Conservation (phyloP, 805 yeast genomes). For the Candida ascalaphidarum region DNA sequence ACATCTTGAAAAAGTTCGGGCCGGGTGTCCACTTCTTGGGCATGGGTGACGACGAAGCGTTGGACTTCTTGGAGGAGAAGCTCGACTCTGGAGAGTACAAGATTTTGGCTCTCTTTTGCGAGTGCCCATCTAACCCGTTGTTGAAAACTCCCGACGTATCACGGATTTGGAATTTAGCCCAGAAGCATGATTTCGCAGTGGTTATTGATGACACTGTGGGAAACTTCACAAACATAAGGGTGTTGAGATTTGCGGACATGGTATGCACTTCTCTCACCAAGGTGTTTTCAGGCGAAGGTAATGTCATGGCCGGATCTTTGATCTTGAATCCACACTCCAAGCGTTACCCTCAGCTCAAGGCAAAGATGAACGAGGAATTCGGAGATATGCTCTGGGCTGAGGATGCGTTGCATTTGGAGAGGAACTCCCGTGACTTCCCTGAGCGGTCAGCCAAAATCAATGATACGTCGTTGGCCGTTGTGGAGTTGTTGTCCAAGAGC, state of each 20-base stretch:
- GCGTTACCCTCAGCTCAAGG: slow-evolving; percentile 41
- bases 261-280: slow-evolving; percentile 84
- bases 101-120: slow-evolving; percentile 77
- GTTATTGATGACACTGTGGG: slow-evolving; percentile 95
- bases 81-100: slow-evolving; percentile 48
- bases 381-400: slow-evolving; percentile 84
- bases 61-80: slow-evolving; percentile 54
- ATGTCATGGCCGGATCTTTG: slow-evolving; percentile 90
- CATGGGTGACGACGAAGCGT: slow-evolving; percentile 63
- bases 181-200: slow-evolving; percentile 63
- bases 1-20: slow-evolving; percentile 82
- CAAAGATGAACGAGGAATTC: slow-evolving; percentile 42
- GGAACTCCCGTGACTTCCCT: slow-evolving; percentile 87
- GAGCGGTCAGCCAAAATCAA: slow-evolving; percentile 52
- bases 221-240: slow-evolving; percentile 76
- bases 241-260: slow-evolving; percentile 76
- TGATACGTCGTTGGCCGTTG: slow-evolving; percentile 44
- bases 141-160: slow-evolving; percentile 74
- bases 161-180: slow-evolving; percentile 57
- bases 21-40: slow-evolving; percentile 86
- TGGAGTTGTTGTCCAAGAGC: slow-evolving; percentile 41
- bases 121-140: slow-evolving; percentile 93
- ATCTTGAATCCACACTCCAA: slow-evolving; percentile 63
- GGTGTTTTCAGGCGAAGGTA: slow-evolving; percentile 88
- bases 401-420: slow-evolving; percentile 85